Conservation (phyloP, 1,139 yeast species). For the Candida tetrigidarum region DNA sequence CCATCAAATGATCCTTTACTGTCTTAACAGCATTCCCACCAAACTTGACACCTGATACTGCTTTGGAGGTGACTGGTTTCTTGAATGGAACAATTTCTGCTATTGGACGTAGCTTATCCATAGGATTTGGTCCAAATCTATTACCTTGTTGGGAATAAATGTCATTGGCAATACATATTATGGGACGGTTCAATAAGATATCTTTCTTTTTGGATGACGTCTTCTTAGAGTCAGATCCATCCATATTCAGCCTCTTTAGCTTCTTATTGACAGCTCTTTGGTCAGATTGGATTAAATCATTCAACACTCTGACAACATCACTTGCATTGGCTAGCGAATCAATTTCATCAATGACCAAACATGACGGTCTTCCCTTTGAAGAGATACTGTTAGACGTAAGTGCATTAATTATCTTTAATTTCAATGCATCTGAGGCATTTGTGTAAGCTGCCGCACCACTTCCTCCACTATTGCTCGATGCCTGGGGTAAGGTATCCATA, state of each 20-base stretch:
- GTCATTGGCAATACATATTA: slow-evolving; percentile 92
- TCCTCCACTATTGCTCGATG: slow-evolving; percentile 14
- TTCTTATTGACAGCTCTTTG: slow-evolving; percentile 43
- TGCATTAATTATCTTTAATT: slow-evolving; percentile 66
- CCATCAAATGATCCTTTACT: slow-evolving; percentile 44
- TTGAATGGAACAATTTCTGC: slow-evolving; percentile 74
- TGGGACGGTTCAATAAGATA: slow-evolving; percentile 70
- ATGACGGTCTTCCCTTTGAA: slow-evolving; percentile 64
- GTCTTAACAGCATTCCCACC: slow-evolving; percentile 43
- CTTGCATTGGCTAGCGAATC: slow-evolving; percentile 81
- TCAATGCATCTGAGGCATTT: slow-evolving; percentile 35
- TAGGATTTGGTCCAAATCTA: slow-evolving; percentile 41
- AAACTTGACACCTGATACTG: slow-evolving; percentile 34
- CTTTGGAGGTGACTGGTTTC: slow-evolving; percentile 54
- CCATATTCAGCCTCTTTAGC: slow-evolving; percentile 13
- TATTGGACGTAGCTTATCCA: slow-evolving; percentile 73
- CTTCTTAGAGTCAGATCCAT: slow-evolving; percentile 22
- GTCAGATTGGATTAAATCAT: slow-evolving; percentile 66
- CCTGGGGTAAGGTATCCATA: slow-evolving; percentile 41
- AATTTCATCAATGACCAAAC: slow-evolving; percentile 85
- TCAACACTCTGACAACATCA: slow-evolving; percentile 74
- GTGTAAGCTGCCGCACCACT: slow-evolving; percentile 12
- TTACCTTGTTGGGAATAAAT: slow-evolving; percentile 57
- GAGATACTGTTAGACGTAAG: slow-evolving; percentile 66
- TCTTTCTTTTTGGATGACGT: slow-evolving; percentile 32